These are phyloP conservation scores for Mycotypha africana DNA, from an alignment of 371 early-diverging fungal genomes.

Conservation along the genomic window DNA sequence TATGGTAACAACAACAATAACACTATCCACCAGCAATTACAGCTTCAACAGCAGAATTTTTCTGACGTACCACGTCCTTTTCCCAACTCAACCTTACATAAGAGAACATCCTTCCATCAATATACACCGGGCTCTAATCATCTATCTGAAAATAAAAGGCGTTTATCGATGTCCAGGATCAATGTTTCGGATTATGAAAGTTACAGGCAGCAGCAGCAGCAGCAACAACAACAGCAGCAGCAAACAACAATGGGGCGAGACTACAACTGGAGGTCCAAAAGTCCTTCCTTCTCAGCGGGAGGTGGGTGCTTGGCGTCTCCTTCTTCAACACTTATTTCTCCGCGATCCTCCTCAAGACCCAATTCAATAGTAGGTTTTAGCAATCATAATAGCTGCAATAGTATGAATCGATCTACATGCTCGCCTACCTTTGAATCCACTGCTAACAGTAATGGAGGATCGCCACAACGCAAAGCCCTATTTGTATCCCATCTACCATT, in stretches of 20 bases:
- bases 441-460: neutral
- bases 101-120: no score
- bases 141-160: no score
- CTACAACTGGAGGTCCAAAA: constrained; percentile 4
- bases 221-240: no score
- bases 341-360: neutral
- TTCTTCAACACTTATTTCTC: neutral
- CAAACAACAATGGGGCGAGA: no score
- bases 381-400: constrained; percentile 1
- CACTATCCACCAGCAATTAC: constrained; percentile 15
- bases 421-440: neutral
- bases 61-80: no score
- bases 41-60: constrained; percentile 2
- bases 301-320: neutral
- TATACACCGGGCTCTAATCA: no score
- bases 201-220: no score
- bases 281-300: neutral
- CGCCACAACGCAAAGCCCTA: constrained; percentile 46
- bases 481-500: constrained; percentile 52
- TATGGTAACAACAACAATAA: neutral
- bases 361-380: constrained; percentile 1
- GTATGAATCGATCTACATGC: neutral
- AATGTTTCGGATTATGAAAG: no score
- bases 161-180: no score
- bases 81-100: no score